Conservation (phyloP, 441 rosid genomes). For the Sinapis alba region DNA sequence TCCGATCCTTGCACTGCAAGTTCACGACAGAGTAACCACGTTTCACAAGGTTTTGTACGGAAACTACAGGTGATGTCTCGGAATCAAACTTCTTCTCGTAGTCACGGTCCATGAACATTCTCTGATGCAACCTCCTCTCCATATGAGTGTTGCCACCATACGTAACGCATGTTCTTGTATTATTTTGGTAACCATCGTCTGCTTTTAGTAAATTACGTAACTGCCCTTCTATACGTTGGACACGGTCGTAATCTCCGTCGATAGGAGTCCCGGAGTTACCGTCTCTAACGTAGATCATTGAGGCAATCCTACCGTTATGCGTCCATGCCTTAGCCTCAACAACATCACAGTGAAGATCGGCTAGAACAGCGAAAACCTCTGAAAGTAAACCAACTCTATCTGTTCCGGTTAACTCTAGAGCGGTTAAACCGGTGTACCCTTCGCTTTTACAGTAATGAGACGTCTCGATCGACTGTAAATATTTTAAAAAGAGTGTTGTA, state of each 20-base stretch:
- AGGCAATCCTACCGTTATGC: conserved; percentile 83
- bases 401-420: conserved; percentile 78
- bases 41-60: conserved; percentile 76
- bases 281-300: conserved; percentile 71
- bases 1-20: conserved; percentile 81
- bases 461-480: conserved; percentile 67
- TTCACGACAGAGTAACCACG: conserved; percentile 86
- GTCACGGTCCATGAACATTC: conserved; percentile 93
- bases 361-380: conserved; percentile 87
- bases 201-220: conserved; percentile 78
- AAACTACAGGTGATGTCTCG: conserved; percentile 54
- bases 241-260: conserved; percentile 60
- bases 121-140: conserved; percentile 89
- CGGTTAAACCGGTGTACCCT: conserved; percentile 64
- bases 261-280: conserved; percentile 69
- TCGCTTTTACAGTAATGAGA: conserved; percentile 52
- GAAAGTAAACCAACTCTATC: conserved; percentile 85
- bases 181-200: conserved; percentile 77
- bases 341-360: conserved; percentile 74
- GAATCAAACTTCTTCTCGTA: conserved; percentile 65
- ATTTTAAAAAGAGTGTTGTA: background rate
- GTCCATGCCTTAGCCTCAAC: conserved; percentile 96
- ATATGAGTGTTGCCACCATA: conserved; percentile 71
- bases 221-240: conserved; percentile 63
- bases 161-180: conserved; percentile 50